A percentile compares a stretch with the other conserved stretches of the same genome.
Evolutionary conservation across 441 rosid species (phyloP).

Genomic region (Macaranga tanarius): DNA sequence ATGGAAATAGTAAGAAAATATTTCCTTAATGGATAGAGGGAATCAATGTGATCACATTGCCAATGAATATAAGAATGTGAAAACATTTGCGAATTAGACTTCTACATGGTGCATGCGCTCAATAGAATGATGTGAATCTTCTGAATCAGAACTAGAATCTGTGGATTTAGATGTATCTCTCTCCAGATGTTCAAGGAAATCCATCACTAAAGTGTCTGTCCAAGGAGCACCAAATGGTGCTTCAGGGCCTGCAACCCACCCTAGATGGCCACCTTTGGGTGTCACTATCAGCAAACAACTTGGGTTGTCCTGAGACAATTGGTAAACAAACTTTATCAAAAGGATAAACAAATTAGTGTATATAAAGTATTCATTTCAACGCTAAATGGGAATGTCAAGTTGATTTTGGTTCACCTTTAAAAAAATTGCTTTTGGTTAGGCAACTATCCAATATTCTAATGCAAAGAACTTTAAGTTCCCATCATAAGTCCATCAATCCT

Average conservation of each 20-base stretch:
- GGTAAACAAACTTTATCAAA: not conserved
- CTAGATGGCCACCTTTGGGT: slow-evolving; percentile 84
- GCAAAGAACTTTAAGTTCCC: not conserved
- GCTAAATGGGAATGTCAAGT: not conserved
- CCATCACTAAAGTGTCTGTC: slow-evolving; percentile 75
- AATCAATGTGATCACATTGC: too few relatives aligned
- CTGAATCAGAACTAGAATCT: slow-evolving; percentile 10
- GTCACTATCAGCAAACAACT: slow-evolving; percentile 80
- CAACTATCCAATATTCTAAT: not conserved
- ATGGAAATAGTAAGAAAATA: too few relatives aligned
- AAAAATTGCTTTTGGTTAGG: not conserved
- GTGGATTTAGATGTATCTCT: slow-evolving; percentile 22
- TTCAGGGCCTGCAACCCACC: slow-evolving; percentile 84
- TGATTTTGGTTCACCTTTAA: too few relatives aligned
- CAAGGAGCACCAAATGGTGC: slow-evolving; percentile 81
- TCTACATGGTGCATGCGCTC: slow-evolving; percentile 21
- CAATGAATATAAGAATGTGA: not conserved
- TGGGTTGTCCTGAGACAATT: slow-evolving; percentile 51
- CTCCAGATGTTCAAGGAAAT: slow-evolving; percentile 71
- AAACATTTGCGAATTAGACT: slow-evolving; percentile 18
- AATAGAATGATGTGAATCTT: slow-evolving; percentile 12
- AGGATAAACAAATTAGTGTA: not conserved
- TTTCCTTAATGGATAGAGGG: too few relatives aligned
- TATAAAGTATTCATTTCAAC: not conserved
- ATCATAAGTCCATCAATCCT: not conserved